Percentiles rank a stretch among this genome's conserved stretches.
Conservation (phyloP, 2,329 filamentous ascomycete species). For the Endoconidiophora laricicola region DNA sequence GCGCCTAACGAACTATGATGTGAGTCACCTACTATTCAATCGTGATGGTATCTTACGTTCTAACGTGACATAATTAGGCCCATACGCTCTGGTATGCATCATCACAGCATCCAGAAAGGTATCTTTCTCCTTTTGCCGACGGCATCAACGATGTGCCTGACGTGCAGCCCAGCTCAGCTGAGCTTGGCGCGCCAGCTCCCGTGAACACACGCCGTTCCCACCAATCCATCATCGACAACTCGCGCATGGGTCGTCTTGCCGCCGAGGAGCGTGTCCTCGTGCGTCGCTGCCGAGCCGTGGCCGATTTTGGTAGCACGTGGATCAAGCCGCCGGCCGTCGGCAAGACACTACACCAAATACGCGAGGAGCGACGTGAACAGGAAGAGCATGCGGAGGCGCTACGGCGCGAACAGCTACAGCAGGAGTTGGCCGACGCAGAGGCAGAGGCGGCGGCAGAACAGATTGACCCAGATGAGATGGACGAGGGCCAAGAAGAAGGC, state of each 20-base stretch:
- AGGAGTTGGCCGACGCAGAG: conserved; percentile 58
- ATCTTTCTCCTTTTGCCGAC: conserved; percentile 21
- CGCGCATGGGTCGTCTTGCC: conserved; percentile 51
- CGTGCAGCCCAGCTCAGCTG: conserved; percentile 19
- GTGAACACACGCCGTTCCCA: conserved; percentile 22
- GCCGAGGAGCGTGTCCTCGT: conserved; percentile 64
- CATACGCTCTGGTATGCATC: conserved; percentile 61
- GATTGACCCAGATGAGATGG: conserved; percentile 32
- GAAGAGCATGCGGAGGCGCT: conserved; percentile 69
- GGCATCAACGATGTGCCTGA: conserved; percentile 18
- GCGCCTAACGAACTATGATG: too few species aligned
- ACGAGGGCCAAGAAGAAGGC: conserved; percentile 39
- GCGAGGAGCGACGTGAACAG: conserved; percentile 76
- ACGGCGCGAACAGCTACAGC: conserved; percentile 50
- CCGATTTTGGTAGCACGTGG: conserved; percentile 79
- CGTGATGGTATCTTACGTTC: neutral
- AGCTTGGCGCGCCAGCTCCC: conserved; percentile 12
- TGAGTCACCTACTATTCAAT: too few species aligned
- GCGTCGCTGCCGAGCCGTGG: conserved; percentile 63
- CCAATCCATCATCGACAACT: conserved; percentile 32
- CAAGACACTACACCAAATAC: conserved; percentile 80
- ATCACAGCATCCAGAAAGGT: conserved; percentile 32
- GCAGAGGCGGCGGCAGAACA: conserved; percentile 22
- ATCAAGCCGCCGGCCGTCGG: conserved; percentile 72
- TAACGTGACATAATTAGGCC: conserved; percentile 31